Conservation (phyloP, 805 yeast genomes). For the Schizosaccharomyces osmophilus region DNA sequence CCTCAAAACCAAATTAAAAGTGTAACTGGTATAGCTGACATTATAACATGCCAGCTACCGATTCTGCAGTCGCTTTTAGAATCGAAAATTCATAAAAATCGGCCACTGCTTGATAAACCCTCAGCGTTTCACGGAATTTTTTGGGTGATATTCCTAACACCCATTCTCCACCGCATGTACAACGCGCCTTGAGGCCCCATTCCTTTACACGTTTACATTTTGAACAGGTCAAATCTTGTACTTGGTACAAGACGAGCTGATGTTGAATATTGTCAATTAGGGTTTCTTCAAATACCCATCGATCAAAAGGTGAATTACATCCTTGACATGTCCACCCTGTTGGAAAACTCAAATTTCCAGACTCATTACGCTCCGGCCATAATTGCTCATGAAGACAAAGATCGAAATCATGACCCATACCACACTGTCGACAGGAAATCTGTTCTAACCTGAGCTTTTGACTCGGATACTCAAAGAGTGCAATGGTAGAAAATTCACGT, state of each 20-base stretch:
- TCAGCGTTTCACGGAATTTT: conserved; percentile 22
- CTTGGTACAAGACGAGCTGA: conserved; percentile 31
- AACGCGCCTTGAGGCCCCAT: conserved; percentile 45
- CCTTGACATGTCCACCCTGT: conserved; percentile 36
- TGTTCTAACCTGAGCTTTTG: conserved; percentile 40
- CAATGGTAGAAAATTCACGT: conserved; percentile 60
- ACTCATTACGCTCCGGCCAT: conserved; percentile 8
- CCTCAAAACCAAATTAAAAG: too few relatives aligned
- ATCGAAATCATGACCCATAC: conserved; percentile 49
- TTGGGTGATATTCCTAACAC: conserved; percentile 25
- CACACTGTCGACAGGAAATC: conserved; percentile 60
- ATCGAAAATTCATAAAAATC: conserved; percentile 34
- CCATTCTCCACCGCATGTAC: conserved; percentile 82
- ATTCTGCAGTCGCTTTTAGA: conserved; percentile 11
- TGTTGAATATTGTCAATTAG: conserved; percentile 40
- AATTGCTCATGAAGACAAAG: conserved; percentile 43
- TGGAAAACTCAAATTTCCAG: conserved; percentile 3
- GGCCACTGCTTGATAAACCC: conserved; percentile 34
- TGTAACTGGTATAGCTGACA: neutral
- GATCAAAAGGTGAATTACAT: conserved; percentile 41
- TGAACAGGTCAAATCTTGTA: conserved; percentile 60
- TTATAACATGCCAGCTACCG: neutral
- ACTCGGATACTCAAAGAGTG: conserved; percentile 52
- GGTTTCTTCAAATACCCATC: conserved; percentile 52
- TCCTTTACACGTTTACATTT: conserved; percentile 49